Percentiles rank a stretch among this genome's conserved stretches.
phyloP scores from a whole-genome alignment of 1,284 basidiomycete genomes.

The Blastosporella zonata region DNA sequence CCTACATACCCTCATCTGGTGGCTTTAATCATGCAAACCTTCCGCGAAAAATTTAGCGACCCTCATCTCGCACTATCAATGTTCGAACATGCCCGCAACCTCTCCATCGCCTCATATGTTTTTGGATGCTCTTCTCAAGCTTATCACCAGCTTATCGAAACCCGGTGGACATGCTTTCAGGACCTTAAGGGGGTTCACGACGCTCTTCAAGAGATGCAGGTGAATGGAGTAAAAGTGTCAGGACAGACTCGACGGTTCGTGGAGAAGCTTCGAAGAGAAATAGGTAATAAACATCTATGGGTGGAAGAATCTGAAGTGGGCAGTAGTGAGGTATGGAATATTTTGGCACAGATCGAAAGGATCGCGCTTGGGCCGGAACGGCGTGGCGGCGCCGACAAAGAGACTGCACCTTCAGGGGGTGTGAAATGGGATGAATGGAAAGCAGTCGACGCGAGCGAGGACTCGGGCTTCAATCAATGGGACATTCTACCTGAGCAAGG shows the following conservation, averaged over 20 bases:
- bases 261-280: slow-evolving; percentile 65
- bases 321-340: slow-evolving; percentile 37
- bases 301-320: slow-evolving; percentile 44
- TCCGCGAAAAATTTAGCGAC: slow-evolving; percentile 73
- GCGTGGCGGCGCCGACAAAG: background rate
- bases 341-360: slow-evolving; percentile 38
- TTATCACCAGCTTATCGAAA: slow-evolving; percentile 83
- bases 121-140: slow-evolving; percentile 82
- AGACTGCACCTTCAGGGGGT: background rate
- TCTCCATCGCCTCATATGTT: slow-evolving; percentile 76
- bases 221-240: slow-evolving; percentile 72
- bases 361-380: slow-evolving; percentile 21
- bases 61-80: slow-evolving; percentile 82
- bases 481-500: slow-evolving; percentile 16
- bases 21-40: slow-evolving; percentile 69
- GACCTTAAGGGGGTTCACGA: slow-evolving; percentile 73
- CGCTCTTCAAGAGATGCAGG: slow-evolving; percentile 77
- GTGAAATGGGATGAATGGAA: slow-evolving; percentile 43
- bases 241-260: slow-evolving; percentile 55
- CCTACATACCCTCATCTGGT: slow-evolving; percentile 74
- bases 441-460: slow-evolving; percentile 24
- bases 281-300: slow-evolving; percentile 51
- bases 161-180: slow-evolving; percentile 77
- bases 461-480: slow-evolving; percentile 44
- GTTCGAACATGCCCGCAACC: slow-evolving; percentile 73